Evolutionary conservation across 345 rosid genomes (phyloP), one percentile per base, ranked within the genome.

Genomic region (Firmiana major): DNA sequence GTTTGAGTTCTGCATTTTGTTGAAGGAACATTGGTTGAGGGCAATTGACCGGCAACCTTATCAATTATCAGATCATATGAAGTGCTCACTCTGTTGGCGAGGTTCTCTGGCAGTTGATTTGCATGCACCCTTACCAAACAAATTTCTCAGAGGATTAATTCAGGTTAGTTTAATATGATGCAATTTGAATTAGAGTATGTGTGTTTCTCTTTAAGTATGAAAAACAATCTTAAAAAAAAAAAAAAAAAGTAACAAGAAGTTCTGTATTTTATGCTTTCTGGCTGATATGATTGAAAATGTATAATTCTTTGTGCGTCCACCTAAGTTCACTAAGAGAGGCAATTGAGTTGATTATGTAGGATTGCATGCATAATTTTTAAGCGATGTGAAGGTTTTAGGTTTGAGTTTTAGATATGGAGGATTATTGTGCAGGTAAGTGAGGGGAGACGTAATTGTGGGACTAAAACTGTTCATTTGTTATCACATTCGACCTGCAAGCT

Each of bases 51-150:
- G 28, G 68, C 60, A 80, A 58, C 49, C 59, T 51, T 24, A 36
- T 31, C 43, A 70, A 59, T 63, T 58, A 63, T 74, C 43, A 43
- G 80, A 84, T 76, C 83, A 80, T 82, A 80, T 82, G 79, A 81
- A 74, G 83, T 85, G 74, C 55, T 74, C 73, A 70, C 82, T 81
- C 28, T 59, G 42, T 71, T 74, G 83, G 78, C 63, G 68, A 79
- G 79, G 71, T 58, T 80, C 74, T 80, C 53, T 62, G 31, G 74
- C 81, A 22, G 73, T 78, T 75, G 77, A 78, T 82, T 77, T 74
- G n/a, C 76, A 75, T 73, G 81, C 71, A n/a, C 77, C 57, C 55
- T 72, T 73, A 42, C 65, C 76, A 43, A 68, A 58, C 46, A 68
- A 53, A 40, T 31, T 68, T 76, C 63, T 67, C 26, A 9, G 64